These are phyloP conservation scores for Pugionium dolabratum DNA, from an alignment of 345 rosid species.

Conservation along the genomic window DNA sequence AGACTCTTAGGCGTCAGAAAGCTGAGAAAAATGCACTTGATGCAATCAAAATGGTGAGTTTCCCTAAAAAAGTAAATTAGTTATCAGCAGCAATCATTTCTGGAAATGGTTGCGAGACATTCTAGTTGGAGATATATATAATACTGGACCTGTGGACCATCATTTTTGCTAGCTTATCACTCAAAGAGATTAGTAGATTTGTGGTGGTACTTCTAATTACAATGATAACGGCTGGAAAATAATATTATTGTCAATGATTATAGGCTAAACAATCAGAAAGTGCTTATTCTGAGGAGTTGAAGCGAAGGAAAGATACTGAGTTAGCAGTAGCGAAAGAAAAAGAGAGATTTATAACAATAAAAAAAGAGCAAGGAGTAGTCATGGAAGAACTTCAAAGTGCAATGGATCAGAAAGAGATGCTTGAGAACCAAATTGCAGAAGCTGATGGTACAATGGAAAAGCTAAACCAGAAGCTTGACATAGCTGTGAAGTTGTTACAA, in stretches of 20 bases:
- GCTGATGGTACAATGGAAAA: constrained; percentile 55
- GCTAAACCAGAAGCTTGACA: constrained; percentile 71
- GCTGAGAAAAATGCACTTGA: constrained; percentile 71
- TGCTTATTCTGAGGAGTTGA: constrained; percentile 57
- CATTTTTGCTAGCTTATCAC: constrained; percentile 16
- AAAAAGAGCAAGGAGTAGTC: constrained; percentile 49
- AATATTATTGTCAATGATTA: constrained; percentile 10
- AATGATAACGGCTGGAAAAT: constrained; percentile 1
- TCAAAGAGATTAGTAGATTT: constrained; percentile 11
- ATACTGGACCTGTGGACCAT: constrained; percentile 11
- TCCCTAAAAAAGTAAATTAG: constrained; percentile 14
- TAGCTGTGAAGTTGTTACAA: constrained; percentile 73
- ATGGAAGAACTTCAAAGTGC: constrained; percentile 52
- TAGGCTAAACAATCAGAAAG: constrained; percentile 67
- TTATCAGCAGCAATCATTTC: not conserved
- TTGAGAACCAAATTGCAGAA: constrained; percentile 60
- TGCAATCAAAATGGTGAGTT: constrained; percentile 66
- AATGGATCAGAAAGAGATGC: constrained; percentile 47
- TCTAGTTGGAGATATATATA: constrained; percentile 18
- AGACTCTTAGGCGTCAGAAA: constrained; percentile 60
- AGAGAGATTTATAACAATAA: constrained; percentile 56
- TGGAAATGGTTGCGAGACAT: constrained; percentile 10
- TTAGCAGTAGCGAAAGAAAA: constrained; percentile 58
- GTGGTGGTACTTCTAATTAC: constrained; percentile 18
- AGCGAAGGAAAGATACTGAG: constrained; percentile 67